Conservation (phyloP, 768 basidiomycete species). For the Russula virescens region DNA sequence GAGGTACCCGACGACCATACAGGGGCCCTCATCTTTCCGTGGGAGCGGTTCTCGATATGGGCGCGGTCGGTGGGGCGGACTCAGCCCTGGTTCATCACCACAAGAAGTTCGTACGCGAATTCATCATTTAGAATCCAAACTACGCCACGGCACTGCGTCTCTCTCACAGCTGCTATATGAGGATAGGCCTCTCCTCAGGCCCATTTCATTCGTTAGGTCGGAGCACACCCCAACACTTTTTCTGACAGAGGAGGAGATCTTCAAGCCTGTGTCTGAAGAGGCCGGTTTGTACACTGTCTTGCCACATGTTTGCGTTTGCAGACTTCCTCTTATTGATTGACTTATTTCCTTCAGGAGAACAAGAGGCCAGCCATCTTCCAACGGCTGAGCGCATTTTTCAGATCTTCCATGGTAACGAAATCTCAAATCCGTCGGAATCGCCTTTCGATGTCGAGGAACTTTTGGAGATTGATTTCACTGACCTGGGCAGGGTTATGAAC, state of each 20-base stretch:
- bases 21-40: not conserved
- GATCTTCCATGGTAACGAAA: conserved; percentile 44
- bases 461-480: conserved; percentile 55
- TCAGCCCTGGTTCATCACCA: conserved; percentile 7
- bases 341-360: conserved; percentile 36
- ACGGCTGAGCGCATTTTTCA: conserved; percentile 64
- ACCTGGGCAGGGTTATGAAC: conserved; percentile 44
- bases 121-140: conserved; percentile 27
- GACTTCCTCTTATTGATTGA: conserved; percentile 2
- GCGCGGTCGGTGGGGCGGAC: not conserved
- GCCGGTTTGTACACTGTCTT: conserved; percentile 36
- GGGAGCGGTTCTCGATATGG: not conserved
- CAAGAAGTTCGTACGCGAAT: conserved; percentile 28
- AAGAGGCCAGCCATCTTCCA: conserved; percentile 52
- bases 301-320: not conserved
- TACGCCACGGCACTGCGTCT: conserved; percentile 41
- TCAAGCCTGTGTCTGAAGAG: conserved; percentile 48
- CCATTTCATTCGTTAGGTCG: conserved; percentile 64
- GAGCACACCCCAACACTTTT: conserved; percentile 46
- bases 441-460: conserved; percentile 26
- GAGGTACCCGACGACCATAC: not conserved
- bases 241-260: conserved; percentile 53
- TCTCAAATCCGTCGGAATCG: not conserved
- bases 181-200: conserved; percentile 58
- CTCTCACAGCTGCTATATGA: conserved; percentile 51